Base-by-base conservation (phyloP, 768 basidiomycete species). In the Stropharia rugosoannulata region DNA sequence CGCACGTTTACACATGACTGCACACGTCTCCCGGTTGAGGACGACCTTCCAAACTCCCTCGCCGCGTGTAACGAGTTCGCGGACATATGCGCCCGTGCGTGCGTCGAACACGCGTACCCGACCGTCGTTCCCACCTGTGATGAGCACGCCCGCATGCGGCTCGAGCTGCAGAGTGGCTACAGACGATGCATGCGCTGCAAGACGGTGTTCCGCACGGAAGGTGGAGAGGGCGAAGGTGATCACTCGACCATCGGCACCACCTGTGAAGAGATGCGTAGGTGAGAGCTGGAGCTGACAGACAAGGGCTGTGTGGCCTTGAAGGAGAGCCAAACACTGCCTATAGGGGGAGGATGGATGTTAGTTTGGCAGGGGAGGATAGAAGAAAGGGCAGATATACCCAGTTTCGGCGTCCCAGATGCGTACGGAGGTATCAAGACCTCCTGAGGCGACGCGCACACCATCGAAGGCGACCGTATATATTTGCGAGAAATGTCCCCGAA, bases 391-490 rank as follows among this genome's bases (percentile, higher is more conserved):
- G 7, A 32, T 86, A 61, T 66, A 95, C 93, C 95, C 95, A 39
- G 88, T 87, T 9, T 79, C 74, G 0, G 91, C 89, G 59, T 89
- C 85, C 96, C 96, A 98, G 0, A 98, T 82, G 3, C 95, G 78
- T 3, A 97, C 90, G 1, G 89, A 93, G n/a, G 93, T 95, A 64
- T 98, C 95, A 59, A 96, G 73, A n/a, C 89, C 89, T 4, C 94
- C 95, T 5, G 91, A 91, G 1, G 87, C 91, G 48, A 95, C 81
- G 11, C 84, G 76, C 15, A 84, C 72, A 0, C 95, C 95, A 63
- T 96, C 93, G 60, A 94, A 95, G 9, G 93, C 92, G 39, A 97
- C 90, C 0, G 87, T 84, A 66, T 98, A 98, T 9, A 97, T 89
- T 72, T 94, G 90, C 64, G 90, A 88, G 51, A 84, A 83, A 68